phyloP scores from a whole-genome alignment of 2,329 filamentous ascomycete species.

The Hymenoscyphus salicellus region DNA sequence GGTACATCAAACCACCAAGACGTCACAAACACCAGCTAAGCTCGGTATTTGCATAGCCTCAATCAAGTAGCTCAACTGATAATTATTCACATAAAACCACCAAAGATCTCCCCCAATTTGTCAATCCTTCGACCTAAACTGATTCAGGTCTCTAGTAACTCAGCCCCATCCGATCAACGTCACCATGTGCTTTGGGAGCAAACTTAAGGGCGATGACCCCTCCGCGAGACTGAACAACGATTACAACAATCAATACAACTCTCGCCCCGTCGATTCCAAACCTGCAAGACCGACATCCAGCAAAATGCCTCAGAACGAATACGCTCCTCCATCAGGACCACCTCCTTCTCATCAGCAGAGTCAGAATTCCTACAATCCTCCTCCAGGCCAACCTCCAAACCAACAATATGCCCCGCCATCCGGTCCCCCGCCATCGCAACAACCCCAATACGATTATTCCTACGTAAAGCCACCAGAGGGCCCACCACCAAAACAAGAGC shows the following conservation, averaged over 20 bases:
- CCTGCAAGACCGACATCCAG: conserved; percentile 16
- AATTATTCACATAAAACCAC: conserved; percentile 1
- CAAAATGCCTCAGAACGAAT: conserved; percentile 30
- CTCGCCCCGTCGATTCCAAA: conserved; percentile 26
- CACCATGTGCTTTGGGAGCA: conserved; percentile 32
- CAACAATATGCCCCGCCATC: conserved; percentile 19
- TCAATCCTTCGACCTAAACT: neutral
- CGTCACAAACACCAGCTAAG: neutral
- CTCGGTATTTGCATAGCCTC: conserved; percentile 1
- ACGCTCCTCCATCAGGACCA: conserved; percentile 39
- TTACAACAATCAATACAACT: conserved; percentile 11
- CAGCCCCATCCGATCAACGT: neutral
- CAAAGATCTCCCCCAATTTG: neutral
- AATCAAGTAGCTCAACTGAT: neutral
- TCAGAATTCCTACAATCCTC: conserved; percentile 17
- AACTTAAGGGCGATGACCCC: conserved; percentile 26
- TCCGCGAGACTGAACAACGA: conserved; percentile 18
- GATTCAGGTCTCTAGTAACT: neutral
- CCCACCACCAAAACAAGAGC: conserved; percentile 33
- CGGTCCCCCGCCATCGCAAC: conserved; percentile 26
- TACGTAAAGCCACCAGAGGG: conserved; percentile 26
- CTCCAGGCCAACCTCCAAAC: conserved; percentile 35
- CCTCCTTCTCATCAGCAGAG: conserved; percentile 29
- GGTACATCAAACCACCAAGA: neutral
- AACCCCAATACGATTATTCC: conserved; percentile 9